These are phyloP conservation scores for Leucosporidium yakuticum DNA, from an alignment of 768 basidiomycete genomes.

Conservation along the genomic window DNA sequence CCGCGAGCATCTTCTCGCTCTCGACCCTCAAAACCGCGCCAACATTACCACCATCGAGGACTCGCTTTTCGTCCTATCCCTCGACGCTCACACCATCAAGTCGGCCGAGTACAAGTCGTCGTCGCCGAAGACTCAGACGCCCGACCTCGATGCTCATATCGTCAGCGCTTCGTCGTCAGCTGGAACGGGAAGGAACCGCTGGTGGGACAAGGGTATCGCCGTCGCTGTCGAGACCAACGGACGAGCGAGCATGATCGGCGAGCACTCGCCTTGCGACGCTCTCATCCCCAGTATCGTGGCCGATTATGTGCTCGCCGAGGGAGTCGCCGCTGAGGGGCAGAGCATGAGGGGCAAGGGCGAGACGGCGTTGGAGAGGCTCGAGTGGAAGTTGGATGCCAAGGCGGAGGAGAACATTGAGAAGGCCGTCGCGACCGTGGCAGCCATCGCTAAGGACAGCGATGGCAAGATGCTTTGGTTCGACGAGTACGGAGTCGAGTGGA, in stretches of 20 bases:
- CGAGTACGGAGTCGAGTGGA: constrained; percentile 81
- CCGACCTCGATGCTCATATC: constrained; percentile 65
- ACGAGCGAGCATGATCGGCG: constrained; percentile 78
- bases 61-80: constrained; percentile 71
- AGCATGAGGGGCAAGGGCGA: constrained; percentile 4
- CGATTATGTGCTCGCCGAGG: constrained; percentile 68
- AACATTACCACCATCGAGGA: constrained; percentile 61
- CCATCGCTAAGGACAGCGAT: constrained; percentile 70
- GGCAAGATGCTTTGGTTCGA: constrained; percentile 73
- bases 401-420: constrained; percentile 55
- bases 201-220: constrained; percentile 81
- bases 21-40: constrained; percentile 62
- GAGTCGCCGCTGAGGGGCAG: constrained; percentile 30
- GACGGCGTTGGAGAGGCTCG: constrained; percentile 56
- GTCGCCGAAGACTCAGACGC: constrained; percentile 25
- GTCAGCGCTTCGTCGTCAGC: constrained; percentile 62
- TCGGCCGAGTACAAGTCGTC: constrained; percentile 28
- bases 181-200: constrained; percentile 66
- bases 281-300: constrained; percentile 79
- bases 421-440: constrained; percentile 56
- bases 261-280: constrained; percentile 86
- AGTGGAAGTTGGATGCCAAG: constrained; percentile 66
- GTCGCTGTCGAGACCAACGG: constrained; percentile 78
- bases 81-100: constrained; percentile 64
- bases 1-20: constrained; percentile 58